Conservation (phyloP, 2,329 filamentous ascomycete species). For the Tolypocladium inflatum region DNA sequence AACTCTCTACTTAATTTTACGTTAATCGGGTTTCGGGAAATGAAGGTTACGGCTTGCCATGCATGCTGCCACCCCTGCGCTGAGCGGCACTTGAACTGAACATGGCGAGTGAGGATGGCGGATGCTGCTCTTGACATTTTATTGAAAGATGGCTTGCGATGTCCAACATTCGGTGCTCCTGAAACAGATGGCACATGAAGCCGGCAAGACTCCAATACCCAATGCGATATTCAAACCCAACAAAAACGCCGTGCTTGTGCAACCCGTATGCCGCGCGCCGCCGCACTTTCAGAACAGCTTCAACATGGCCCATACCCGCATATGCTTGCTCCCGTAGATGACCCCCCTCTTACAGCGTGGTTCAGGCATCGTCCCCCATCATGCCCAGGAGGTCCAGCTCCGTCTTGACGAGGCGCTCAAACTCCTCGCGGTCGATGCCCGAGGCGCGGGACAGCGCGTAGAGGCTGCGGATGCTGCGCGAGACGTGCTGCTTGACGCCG, state of each 20-base stretch:
- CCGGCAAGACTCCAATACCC: neutral
- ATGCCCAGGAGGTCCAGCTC: conserved; percentile 63
- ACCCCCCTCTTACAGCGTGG: neutral
- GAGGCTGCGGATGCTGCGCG: conserved; percentile 66
- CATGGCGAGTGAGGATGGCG: neutral
- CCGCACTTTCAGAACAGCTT: neutral
- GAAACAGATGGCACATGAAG: neutral
- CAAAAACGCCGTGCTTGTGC: conserved; percentile 1
- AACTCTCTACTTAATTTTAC: neutral
- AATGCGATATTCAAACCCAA: neutral
- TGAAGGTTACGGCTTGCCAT: neutral
- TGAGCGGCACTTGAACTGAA: neutral
- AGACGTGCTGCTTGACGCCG: conserved; percentile 70
- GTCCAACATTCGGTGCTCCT: neutral
- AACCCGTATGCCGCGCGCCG: neutral
- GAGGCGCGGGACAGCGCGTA: conserved; percentile 60
- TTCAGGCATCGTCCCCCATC: conserved; percentile 47
- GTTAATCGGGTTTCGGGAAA: neutral
- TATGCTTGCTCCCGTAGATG: too few relatives aligned
- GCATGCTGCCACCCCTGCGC: neutral
- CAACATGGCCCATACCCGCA: neutral
- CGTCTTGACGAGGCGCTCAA: conserved; percentile 59
- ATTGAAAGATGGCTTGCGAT: neutral
- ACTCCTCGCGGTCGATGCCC: conserved; percentile 67
- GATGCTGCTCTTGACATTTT: neutral